A percentile compares a stretch with the other conserved stretches of the same genome.
Evolutionary conservation across 805 yeast genomes (phyloP).

Genomic region (Wickerhamiella sorbophila): DNA sequence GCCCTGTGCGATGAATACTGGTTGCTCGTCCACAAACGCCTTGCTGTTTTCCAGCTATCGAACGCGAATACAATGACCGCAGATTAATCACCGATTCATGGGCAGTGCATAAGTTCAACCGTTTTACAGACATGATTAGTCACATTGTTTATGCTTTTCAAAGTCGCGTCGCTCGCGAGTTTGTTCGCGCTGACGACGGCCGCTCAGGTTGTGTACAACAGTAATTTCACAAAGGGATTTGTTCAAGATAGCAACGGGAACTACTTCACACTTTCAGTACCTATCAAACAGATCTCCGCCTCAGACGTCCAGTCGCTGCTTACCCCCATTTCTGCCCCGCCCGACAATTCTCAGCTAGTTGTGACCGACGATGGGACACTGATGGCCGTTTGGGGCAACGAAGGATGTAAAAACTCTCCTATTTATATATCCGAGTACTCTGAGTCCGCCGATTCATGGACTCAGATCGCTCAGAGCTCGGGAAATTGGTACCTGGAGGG

Average conservation of each 20-base stretch:
- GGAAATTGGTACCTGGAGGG: slow-evolving; percentile 16
- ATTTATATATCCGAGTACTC: slow-evolving; percentile 17
- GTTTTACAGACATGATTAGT: no score
- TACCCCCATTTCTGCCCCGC: slow-evolving; percentile 18
- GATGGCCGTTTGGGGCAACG: slow-evolving; percentile 19
- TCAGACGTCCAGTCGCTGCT: slow-evolving; percentile 8
- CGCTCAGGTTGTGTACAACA: slow-evolving; percentile 16
- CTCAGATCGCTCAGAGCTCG: slow-evolving; percentile 12
- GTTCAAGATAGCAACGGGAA: slow-evolving; percentile 14
- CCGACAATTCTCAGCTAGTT: slow-evolving; percentile 19
- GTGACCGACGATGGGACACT: slow-evolving; percentile 16
- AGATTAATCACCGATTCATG: no score
- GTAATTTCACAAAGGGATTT: slow-evolving; percentile 14
- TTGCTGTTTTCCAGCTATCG: no score
- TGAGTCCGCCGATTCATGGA: slow-evolving; percentile 14
- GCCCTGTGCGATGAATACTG: no score
- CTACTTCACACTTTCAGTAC: slow-evolving; percentile 11
- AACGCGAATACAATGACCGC: no score
- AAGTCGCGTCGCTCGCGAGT: background rate
- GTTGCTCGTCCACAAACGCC: no score
- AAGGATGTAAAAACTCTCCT: slow-evolving; percentile 15
- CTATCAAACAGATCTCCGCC: background rate
- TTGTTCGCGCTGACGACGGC: background rate
- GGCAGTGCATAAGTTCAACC: no score
- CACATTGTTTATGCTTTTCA: background rate